A percentile compares a stretch with the other conserved stretches of the same genome.
These are phyloP conservation scores for Rhynchospora pubera DNA, from an alignment of 176 grass and related monocot species.

Conservation along the genomic window DNA sequence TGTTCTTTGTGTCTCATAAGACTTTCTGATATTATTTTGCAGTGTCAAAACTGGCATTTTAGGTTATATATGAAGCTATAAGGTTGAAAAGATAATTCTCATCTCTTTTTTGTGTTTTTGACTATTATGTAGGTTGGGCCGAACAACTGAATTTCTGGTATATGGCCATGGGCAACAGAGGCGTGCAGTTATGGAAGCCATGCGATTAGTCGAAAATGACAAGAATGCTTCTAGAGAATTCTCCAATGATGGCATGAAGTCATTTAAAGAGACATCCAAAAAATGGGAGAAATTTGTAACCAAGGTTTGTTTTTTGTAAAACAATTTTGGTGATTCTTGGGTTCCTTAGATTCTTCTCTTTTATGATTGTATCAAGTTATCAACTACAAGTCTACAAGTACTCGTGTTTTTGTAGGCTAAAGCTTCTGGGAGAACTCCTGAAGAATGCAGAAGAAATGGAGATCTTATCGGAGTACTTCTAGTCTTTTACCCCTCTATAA, in stretches of 20 bases:
- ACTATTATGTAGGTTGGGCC: conserved; percentile 49
- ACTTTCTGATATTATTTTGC: not conserved
- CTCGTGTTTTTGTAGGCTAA: conserved; percentile 60
- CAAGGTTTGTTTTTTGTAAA: conserved; percentile 39
- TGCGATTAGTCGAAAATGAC: conserved; percentile 53
- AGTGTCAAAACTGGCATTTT: not conserved
- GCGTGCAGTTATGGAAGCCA: conserved; percentile 72
- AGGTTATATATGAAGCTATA: not conserved
- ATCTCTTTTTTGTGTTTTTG: conserved; percentile 28
- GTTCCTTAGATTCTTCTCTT: not conserved
- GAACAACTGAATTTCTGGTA: conserved; percentile 82
- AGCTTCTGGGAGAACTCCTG: conserved; percentile 68
- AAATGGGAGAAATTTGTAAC: conserved; percentile 90
- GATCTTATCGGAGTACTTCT: conserved; percentile 63
- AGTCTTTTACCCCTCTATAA: not conserved
- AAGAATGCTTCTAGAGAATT: conserved; percentile 29
- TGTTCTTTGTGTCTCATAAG: not conserved
- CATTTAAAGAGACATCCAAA: conserved; percentile 83
- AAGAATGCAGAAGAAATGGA: conserved; percentile 79
- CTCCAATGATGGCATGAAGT: conserved; percentile 40
- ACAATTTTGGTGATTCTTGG: not conserved
- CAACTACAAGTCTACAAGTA: too few species aligned
- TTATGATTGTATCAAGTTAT: not conserved
- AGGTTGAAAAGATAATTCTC: conserved; percentile 10
- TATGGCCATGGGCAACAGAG: conserved; percentile 92